Evolutionary conservation across 2,329 filamentous ascomycete genomes (phyloP).

Genomic region (Trichoderma semiorbis): DNA sequence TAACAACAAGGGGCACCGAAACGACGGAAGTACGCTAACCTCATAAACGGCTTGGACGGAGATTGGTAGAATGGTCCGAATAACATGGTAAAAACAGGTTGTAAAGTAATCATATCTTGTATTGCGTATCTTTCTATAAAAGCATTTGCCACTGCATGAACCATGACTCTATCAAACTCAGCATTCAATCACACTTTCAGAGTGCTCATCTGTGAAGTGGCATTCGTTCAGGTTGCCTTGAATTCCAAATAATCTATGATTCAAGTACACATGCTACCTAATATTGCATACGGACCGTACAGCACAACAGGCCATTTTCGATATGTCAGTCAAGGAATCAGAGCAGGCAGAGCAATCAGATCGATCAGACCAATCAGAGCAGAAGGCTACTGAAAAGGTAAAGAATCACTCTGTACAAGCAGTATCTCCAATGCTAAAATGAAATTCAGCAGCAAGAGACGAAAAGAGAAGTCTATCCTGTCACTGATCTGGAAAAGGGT

Average conservation of each 20-base stretch:
- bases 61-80: neutral
- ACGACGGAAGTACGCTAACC: neutral
- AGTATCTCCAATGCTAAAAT: neutral
- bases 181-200: neutral
- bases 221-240: neutral
- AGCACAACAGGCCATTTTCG: neutral
- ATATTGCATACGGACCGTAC: neutral
- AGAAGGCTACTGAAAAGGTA: neutral
- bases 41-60: neutral
- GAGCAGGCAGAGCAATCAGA: neutral
- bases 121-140: neutral
- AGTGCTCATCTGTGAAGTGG: too few relatives aligned
- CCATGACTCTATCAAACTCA: neutral
- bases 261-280: too few relatives aligned
- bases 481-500: constrained; percentile 5
- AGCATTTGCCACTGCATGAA: neutral
- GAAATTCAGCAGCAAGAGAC: neutral
- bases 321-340: neutral
- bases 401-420: neutral
- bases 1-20: neutral
- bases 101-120: neutral
- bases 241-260: neutral
- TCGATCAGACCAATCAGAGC: neutral
- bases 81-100: neutral
- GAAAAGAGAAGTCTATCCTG: constrained; percentile 4